Conservation (phyloP, 345 rosid species). For the Sisymbrium altissimum region DNA sequence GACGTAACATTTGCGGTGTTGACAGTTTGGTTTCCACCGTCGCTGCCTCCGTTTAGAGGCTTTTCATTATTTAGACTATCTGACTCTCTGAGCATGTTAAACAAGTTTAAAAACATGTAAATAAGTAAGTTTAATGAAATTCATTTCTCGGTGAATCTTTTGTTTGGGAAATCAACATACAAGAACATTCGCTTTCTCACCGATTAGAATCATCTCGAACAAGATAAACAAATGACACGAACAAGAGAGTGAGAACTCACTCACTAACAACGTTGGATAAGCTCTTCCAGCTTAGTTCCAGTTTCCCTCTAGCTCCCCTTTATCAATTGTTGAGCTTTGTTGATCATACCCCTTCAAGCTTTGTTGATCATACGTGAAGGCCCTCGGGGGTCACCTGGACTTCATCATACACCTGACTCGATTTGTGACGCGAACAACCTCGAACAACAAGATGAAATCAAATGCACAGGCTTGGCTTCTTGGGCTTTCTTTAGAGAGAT, state of each 20-base stretch:
- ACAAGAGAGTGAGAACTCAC: no score
- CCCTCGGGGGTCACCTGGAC: no score
- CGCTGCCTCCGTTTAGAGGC: conserved; percentile 41
- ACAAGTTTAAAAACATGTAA: not conserved
- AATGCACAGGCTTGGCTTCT: conserved; percentile 30
- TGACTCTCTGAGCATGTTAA: not conserved
- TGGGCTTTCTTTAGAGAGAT: conserved; percentile 26
- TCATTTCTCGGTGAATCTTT: not conserved
- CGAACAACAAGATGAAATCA: conserved; percentile 55
- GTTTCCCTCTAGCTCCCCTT: no score
- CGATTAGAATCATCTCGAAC: no score
- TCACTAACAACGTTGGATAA: no score
- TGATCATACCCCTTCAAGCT: no score
- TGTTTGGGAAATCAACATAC: not conserved
- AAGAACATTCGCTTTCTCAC: not conserved
- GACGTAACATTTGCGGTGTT: conserved; percentile 73
- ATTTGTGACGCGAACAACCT: conserved; percentile 64
- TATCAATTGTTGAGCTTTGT: no score
- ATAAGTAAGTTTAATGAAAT: not conserved
- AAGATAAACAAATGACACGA: no score
- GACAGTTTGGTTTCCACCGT: conserved; percentile 91
- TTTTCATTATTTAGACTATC: not conserved
- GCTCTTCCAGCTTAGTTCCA: no score
- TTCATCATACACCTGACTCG: conserved; percentile 50
- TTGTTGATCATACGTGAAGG: no score